phyloP scores from a whole-genome alignment of 257 asterid genomes.

The Plectranthus barbatus region DNA sequence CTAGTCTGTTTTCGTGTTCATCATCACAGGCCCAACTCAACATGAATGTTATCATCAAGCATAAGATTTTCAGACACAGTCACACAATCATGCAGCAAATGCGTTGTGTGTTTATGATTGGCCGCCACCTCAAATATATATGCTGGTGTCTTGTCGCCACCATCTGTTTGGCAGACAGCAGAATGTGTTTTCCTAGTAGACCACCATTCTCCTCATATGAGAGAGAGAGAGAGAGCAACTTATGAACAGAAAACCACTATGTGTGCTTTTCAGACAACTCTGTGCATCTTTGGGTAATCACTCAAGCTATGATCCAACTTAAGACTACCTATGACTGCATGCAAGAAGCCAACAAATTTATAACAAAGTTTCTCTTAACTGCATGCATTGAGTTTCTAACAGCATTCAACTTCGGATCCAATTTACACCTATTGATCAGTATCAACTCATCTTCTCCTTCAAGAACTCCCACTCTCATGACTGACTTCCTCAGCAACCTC shows the following conservation, averaged over 20 bases:
- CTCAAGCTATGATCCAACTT: not conserved
- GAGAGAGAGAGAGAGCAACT: not conserved
- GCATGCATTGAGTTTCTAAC: conserved; percentile 8
- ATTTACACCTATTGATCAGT: conserved; percentile 48
- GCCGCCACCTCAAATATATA: no score
- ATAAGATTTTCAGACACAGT: no score
- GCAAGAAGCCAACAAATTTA: not conserved
- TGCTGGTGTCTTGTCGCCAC: not conserved
- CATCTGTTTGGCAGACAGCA: no score
- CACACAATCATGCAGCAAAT: no score
- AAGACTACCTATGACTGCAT: not conserved
- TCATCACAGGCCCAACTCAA: no score
- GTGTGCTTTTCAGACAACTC: not conserved
- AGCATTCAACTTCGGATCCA: conserved; percentile 65
- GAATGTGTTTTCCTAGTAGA: no score
- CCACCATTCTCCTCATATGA: no score
- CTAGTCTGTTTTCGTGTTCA: no score
- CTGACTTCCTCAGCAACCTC: conserved; percentile 47
- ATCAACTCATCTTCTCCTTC: conserved; percentile 72
- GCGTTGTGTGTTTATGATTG: no score
- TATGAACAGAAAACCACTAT: not conserved
- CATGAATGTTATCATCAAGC: no score
- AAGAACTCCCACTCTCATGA: conserved; percentile 37
- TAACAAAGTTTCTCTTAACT: not conserved
- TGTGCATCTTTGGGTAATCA: conserved; percentile 49